Conservation (phyloP, 2,329 filamentous ascomycete species). For the Knufia petricola region DNA sequence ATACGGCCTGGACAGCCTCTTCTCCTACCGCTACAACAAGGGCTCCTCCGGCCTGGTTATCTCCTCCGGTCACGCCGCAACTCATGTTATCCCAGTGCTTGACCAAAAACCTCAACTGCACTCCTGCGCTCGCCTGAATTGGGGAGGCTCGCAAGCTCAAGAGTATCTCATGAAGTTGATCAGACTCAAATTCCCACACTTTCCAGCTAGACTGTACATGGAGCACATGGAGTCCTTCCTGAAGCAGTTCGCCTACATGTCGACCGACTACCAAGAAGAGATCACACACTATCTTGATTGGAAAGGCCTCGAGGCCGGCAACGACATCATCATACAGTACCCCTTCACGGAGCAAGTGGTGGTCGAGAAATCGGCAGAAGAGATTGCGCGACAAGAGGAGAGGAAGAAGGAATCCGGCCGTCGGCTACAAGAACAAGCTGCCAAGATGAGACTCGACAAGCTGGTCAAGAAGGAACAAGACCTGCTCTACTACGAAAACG, state of each 20-base stretch:
- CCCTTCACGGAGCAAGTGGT: slow-evolving; percentile 87
- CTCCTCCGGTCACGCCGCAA: slow-evolving; percentile 86
- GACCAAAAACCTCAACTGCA: slow-evolving; percentile 74
- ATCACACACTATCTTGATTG: slow-evolving; percentile 72
- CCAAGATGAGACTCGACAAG: slow-evolving; percentile 93
- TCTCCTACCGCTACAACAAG: slow-evolving; percentile 88
- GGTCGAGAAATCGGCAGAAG: slow-evolving; percentile 86
- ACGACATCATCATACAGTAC: slow-evolving; percentile 82
- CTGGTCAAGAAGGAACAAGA: slow-evolving; percentile 93
- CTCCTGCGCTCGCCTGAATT: slow-evolving; percentile 83
- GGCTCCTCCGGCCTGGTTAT: slow-evolving; percentile 81
- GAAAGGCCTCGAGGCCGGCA: slow-evolving; percentile 72
- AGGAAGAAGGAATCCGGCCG: slow-evolving; percentile 90
- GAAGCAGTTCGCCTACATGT: slow-evolving; percentile 81
- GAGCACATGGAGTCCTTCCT: slow-evolving; percentile 84
- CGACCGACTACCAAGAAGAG: slow-evolving; percentile 72
- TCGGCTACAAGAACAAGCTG: slow-evolving; percentile 85
- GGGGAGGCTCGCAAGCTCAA: slow-evolving; percentile 82
- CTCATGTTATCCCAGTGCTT: slow-evolving; percentile 88
- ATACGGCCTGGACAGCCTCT: slow-evolving; percentile 92
- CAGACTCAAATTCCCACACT: slow-evolving; percentile 74
- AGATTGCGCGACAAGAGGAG: slow-evolving; percentile 80
- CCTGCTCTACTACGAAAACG: slow-evolving; percentile 80
- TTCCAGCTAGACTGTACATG: slow-evolving; percentile 74
- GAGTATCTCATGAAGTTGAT: slow-evolving; percentile 89